Base-by-base conservation (phyloP, 2,329 filamentous ascomycete species). In the Microdochium trichocladiopsis region DNA sequence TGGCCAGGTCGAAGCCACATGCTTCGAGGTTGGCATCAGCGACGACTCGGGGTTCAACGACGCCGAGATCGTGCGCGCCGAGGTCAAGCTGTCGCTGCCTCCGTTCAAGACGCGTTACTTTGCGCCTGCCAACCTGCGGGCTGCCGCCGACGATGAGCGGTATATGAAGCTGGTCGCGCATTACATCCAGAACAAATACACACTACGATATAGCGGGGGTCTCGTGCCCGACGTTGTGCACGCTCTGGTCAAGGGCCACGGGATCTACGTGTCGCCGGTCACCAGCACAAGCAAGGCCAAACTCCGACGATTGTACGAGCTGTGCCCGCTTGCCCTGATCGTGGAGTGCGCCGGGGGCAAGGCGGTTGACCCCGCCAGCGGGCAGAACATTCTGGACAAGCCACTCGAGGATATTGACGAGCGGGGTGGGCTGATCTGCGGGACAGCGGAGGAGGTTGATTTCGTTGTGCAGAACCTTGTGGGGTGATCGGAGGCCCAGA, bases 181-280 rank as follows among this genome's bases (percentile, higher is more conserved):
- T 4, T 84, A 75, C 54, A 75, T 85, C 8, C 48, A 55, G n/a
- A 62, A 75, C 41, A 73, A 72, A 58, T 85, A 83, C 61, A 84
- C 82, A 1, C 68, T 86, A 36, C 69, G 82, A 2, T 86, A 85
- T 58, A 75, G 73, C 18, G 82, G 82, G 0, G 82, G 82, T 0
- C 63, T 86, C 3, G 82, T 86, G 2, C 82, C 82, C 0, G 82
- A 86, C 52, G 66, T 85, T 0, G 75, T 78, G 12, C 82, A 85
- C 53, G 73, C 76, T 3, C 66, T 86, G 8, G 74, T 78, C 54
- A 84, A 85, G 63, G 79, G 80, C 0, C 80, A 85, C 51, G 82
- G 82, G 1, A 62, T 86, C 1, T 86, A 84, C 58, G 60, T 84
- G 2, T 80, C 75, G 1, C 82, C 82, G 0, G 79, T 82, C 4